phyloP scores from a whole-genome alignment of 345 rosid species.

The Sisymbrium altissimum region DNA sequence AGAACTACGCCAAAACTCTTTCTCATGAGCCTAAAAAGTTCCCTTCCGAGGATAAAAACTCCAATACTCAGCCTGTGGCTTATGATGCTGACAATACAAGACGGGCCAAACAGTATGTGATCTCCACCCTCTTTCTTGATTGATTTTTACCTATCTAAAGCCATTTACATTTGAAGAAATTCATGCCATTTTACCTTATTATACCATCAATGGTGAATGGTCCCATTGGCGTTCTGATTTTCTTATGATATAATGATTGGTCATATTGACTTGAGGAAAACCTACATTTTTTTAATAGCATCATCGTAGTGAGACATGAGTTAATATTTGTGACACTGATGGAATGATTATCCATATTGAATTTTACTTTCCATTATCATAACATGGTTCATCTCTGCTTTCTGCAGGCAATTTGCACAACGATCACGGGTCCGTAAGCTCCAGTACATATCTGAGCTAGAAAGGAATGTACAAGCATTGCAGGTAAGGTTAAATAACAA shows the following conservation, averaged over 20 bases:
- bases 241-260: not conserved
- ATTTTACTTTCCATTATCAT: slow-evolving; percentile 3
- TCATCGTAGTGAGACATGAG: not conserved
- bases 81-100: slow-evolving; percentile 62
- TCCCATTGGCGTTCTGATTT: not conserved
- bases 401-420: slow-evolving; percentile 94
- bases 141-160: not conserved
- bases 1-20: slow-evolving; percentile 51
- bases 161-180: not conserved
- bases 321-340: not conserved
- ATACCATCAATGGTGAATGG: not conserved
- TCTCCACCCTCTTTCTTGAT: slow-evolving; percentile 19
- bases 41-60: slow-evolving; percentile 48
- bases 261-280: not conserved
- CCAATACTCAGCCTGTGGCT: slow-evolving; percentile 43
- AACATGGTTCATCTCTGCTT: slow-evolving; percentile 17
- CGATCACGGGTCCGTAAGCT: slow-evolving; percentile 97
- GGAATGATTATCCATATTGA: not conserved
- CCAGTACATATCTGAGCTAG: slow-evolving; percentile 98
- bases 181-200: not conserved
- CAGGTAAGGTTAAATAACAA: slow-evolving; percentile 50
- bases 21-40: slow-evolving; percentile 51
- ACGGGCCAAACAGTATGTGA: slow-evolving; percentile 88
- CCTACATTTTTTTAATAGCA: not conserved
- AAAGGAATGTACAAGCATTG: slow-evolving; percentile 93